phyloP scores from a whole-genome alignment of 345 rosid genomes.

The Bruguiera sexangula region DNA sequence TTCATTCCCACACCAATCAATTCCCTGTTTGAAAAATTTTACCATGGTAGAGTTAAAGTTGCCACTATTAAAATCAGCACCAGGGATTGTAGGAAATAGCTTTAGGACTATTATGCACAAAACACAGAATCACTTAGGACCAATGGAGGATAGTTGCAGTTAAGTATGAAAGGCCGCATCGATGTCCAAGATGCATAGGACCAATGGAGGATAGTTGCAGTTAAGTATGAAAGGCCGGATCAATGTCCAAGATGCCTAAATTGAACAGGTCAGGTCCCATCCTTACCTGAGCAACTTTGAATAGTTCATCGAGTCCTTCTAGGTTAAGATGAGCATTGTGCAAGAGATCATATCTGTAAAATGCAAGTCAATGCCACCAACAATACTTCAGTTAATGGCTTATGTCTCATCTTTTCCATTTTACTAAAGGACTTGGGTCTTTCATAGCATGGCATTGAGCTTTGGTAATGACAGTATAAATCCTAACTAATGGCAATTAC shows the following conservation, averaged over 20 bases:
- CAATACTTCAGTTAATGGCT: too few species aligned
- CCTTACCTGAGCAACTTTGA: conserved; percentile 89
- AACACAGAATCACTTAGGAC: neutral
- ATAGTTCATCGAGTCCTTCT: conserved; percentile 80
- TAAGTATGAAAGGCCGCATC: neutral
- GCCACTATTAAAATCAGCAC: too few species aligned
- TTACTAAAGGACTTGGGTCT: too few species aligned
- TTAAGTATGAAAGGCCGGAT: neutral
- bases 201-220: neutral
- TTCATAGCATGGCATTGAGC: too few species aligned
- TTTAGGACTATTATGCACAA: neutral
- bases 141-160: neutral
- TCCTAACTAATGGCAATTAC: neutral
- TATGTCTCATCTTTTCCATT: too few species aligned
- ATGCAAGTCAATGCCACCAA: too few species aligned
- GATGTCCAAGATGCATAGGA: neutral
- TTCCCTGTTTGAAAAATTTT: too few species aligned
- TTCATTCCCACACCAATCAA: too few species aligned
- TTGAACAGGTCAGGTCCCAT: conserved; percentile 4
- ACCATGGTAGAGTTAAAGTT: too few species aligned
- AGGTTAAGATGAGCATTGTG: conserved; percentile 96
- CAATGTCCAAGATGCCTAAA: neutral
- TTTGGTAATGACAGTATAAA: neutral
- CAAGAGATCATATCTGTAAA: conserved; percentile 81
- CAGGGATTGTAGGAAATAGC: neutral